phyloP scores from a whole-genome alignment of 768 basidiomycete species.

The Lepiota subincarnata region DNA sequence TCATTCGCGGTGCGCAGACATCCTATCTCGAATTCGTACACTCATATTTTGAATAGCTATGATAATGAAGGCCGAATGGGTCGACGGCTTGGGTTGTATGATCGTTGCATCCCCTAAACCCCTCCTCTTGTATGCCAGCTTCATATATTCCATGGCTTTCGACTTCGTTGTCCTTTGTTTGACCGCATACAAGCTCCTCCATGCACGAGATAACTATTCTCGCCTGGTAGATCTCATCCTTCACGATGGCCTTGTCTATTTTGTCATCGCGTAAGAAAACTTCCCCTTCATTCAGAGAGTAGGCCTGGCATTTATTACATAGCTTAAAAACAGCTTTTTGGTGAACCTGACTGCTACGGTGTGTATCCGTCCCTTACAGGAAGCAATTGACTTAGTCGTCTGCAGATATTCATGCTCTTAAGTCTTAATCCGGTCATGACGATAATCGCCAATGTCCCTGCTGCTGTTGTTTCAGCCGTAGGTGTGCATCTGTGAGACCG shows the following conservation, averaged over 20 bases:
- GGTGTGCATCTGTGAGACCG: slow-evolving; percentile 15
- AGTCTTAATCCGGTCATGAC: slow-evolving; percentile 69
- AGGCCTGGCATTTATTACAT: not conserved
- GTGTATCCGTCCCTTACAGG: slow-evolving; percentile 16
- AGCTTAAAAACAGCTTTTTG: slow-evolving; percentile 44
- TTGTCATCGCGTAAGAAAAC: slow-evolving; percentile 57
- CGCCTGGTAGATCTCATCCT: slow-evolving; percentile 64
- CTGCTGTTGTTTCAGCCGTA: slow-evolving; percentile 63
- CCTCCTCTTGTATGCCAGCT: slow-evolving; percentile 56
- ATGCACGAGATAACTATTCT: slow-evolving; percentile 40
- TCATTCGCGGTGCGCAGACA: slow-evolving; percentile 51
- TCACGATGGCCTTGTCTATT: slow-evolving; percentile 69
- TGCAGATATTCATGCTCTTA: slow-evolving; percentile 56
- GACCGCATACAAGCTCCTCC: slow-evolving; percentile 57
- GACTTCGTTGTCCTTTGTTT: slow-evolving; percentile 60
- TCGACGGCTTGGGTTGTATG: slow-evolving; percentile 43
- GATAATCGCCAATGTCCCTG: slow-evolving; percentile 69
- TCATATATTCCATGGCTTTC: slow-evolving; percentile 49
- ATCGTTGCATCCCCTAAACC: slow-evolving; percentile 54
- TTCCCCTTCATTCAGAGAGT: not conserved
- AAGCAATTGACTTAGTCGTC: not conserved
- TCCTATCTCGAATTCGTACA: not conserved
- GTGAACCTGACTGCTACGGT: slow-evolving; percentile 70
- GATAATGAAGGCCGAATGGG: slow-evolving; percentile 56
- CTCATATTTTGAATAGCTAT: slow-evolving; percentile 34